Percentiles rank a stretch among this genome's conserved stretches.
Conservation (phyloP, 148 eudicot genomes). For the Rhododendron molle region DNA sequence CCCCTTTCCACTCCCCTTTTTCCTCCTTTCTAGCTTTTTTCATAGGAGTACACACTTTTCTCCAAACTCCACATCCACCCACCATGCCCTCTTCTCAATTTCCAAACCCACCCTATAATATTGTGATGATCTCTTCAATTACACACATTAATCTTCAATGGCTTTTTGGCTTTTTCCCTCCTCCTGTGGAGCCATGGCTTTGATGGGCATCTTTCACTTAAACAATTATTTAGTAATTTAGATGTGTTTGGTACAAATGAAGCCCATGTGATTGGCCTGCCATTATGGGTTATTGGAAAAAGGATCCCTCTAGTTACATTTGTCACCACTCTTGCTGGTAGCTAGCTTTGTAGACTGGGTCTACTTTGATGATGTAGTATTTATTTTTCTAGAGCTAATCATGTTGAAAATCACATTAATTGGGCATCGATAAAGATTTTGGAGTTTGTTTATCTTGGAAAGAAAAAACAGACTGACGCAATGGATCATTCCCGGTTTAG, state of each 20-base stretch:
- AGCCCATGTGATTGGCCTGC: constrained; percentile 6
- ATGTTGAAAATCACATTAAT: no score
- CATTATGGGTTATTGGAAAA: neutral
- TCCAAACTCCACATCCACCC: constrained; percentile 52
- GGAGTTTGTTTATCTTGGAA: no score
- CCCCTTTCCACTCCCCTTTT: constrained; percentile 37
- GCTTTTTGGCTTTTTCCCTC: neutral
- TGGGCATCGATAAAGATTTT: no score
- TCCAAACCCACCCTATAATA: constrained; percentile 36
- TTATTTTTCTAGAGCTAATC: neutral
- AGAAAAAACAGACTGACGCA: neutral
- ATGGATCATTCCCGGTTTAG: no score
- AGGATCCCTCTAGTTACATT: neutral
- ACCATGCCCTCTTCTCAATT: constrained; percentile 36
- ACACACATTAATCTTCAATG: constrained; percentile 28
- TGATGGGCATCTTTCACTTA: constrained; percentile 10
- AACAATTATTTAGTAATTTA: constrained; percentile 1
- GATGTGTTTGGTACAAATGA: constrained; percentile 2
- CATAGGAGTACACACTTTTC: neutral
- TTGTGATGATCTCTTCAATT: constrained; percentile 48
- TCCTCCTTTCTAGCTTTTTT: constrained; percentile 6
- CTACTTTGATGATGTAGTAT: neutral
- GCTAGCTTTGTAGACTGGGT: neutral
- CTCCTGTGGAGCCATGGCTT: constrained; percentile 10
- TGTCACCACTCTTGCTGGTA: neutral